Conservation (phyloP, 331 rosid species). For the Acacia pycnantha region DNA sequence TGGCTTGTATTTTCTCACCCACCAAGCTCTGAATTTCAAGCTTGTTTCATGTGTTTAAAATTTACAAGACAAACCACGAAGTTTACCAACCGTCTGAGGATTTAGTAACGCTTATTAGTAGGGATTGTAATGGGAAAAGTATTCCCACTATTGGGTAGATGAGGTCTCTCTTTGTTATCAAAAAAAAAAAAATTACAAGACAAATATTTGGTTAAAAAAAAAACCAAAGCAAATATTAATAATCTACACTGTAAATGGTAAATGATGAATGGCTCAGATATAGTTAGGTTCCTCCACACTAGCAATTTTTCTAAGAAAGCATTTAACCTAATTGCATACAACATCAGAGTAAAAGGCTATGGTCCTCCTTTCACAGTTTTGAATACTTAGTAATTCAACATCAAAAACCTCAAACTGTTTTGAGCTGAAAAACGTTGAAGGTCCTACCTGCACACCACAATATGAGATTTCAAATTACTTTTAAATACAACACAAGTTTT, state of each 20-base stretch:
- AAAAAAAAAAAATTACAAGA: not conserved
- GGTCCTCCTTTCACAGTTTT: constrained; percentile 80
- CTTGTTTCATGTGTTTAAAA: not conserved
- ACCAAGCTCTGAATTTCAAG: not conserved
- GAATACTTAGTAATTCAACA: constrained; percentile 74
- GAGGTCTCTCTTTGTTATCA: too few relatives aligned
- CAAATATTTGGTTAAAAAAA: not conserved
- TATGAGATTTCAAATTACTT: not conserved
- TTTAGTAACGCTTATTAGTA: too few relatives aligned
- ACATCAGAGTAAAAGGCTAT: constrained; percentile 90
- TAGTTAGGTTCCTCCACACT: not conserved
- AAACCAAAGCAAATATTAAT: not conserved
- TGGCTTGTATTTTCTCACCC: not conserved
- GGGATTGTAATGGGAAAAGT: too few relatives aligned
- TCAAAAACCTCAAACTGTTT: constrained; percentile 97
- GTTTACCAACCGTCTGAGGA: too few relatives aligned
- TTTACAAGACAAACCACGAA: not conserved
- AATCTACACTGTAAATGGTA: not conserved
- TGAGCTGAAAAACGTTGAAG: constrained; percentile 96
- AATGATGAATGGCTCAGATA: constrained; percentile 22
- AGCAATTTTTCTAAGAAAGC: not conserved
- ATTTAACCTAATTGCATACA: constrained; percentile 43
- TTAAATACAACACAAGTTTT: not conserved
- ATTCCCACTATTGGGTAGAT: too few relatives aligned
- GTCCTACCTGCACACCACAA: constrained; percentile 78